Evolutionary conservation across 768 basidiomycete genomes (phyloP).

Genomic region (Agrocybe praecox): DNA sequence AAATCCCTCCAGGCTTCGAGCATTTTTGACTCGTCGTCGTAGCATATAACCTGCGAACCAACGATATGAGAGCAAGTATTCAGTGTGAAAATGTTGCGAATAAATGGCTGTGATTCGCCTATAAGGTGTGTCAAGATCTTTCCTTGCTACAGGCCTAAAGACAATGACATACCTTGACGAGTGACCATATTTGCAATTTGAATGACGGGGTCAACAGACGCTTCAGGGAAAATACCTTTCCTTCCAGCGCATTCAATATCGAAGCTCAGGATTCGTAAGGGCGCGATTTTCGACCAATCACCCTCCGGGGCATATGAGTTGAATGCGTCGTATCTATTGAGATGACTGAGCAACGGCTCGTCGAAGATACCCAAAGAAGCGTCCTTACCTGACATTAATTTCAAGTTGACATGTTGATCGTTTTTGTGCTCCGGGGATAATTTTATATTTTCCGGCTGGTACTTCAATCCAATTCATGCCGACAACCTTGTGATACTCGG

Average conservation of each 20-base stretch:
- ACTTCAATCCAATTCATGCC: constrained; percentile 99
- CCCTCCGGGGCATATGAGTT: constrained; percentile 93
- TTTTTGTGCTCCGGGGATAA: constrained; percentile 58
- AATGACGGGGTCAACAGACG: constrained; percentile 90
- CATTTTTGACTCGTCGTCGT: constrained; percentile 72
- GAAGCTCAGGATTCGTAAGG: constrained; percentile 92
- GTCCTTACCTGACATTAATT: constrained; percentile 66
- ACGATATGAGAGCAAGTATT: constrained; percentile 95
- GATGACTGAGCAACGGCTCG: background rate
- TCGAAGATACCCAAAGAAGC: background rate
- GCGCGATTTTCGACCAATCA: constrained; percentile 90
- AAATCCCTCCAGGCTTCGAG: constrained; percentile 90
- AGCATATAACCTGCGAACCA: constrained; percentile 94
- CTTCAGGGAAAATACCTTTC: constrained; percentile 96
- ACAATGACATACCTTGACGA: constrained; percentile 72
- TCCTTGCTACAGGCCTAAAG: background rate
- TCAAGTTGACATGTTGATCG: constrained; percentile 91
- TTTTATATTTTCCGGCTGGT: constrained; percentile 76
- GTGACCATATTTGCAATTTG: constrained; percentile 99
- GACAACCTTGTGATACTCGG: constrained; percentile 60
- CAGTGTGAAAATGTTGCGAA: constrained; percentile 95
- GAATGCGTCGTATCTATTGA: constrained; percentile 74
- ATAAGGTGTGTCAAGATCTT: constrained; percentile 3
- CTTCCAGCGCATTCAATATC: constrained; percentile 99
- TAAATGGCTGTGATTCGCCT: constrained; percentile 94